Evolutionary conservation across 805 yeast genomes (phyloP).

Genomic region (Lipomyces yamanashiensis): DNA sequence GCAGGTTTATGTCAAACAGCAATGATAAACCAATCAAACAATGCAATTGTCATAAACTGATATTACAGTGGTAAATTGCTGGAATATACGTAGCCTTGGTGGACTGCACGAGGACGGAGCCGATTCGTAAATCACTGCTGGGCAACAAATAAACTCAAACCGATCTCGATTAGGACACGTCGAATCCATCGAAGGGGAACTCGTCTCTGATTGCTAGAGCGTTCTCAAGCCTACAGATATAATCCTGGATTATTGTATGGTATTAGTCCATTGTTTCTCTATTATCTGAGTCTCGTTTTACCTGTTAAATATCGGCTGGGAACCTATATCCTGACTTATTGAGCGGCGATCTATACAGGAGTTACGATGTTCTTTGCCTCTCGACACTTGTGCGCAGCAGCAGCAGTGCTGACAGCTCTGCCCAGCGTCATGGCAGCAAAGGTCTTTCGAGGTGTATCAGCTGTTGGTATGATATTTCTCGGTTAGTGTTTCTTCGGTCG

Average conservation of each 20-base stretch:
- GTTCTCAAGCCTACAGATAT: no score
- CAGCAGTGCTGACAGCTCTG: neutral
- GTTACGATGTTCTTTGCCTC: neutral
- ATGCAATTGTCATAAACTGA: neutral
- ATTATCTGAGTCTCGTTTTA: neutral
- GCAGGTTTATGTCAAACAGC: no score
- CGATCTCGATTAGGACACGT: slow-evolving; percentile 10
- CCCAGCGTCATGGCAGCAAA: slow-evolving; percentile 4
- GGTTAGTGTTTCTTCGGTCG: neutral
- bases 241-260: no score
- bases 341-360: no score
- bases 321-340: no score
- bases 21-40: no score
- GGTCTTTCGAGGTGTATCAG: slow-evolving; percentile 16
- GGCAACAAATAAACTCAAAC: neutral
- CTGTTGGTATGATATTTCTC: slow-evolving; percentile 5
- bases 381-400: neutral
- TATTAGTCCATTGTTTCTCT: no score
- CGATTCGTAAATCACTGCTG: neutral
- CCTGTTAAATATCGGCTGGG: neutral
- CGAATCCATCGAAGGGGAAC: neutral
- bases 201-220: neutral
- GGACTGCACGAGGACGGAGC: neutral
- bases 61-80: neutral
- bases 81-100: no score